A percentile compares a stretch with the other conserved stretches of the same genome.
Conservation (phyloP, 2,329 filamentous ascomycete genomes). For the Hypoxylon rubiginosum region DNA sequence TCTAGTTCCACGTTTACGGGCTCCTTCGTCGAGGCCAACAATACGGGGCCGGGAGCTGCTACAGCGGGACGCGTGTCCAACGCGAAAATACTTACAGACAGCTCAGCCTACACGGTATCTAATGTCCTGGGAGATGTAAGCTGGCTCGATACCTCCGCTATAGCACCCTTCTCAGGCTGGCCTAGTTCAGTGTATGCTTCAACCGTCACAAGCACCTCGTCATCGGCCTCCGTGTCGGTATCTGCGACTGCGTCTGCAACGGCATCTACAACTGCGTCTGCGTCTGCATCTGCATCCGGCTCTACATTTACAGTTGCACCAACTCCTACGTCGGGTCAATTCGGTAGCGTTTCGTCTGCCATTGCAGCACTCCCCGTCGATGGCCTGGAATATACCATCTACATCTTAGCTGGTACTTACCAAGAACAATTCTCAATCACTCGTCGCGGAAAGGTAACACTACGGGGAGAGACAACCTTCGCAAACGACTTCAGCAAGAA, state of each 20-base stretch:
- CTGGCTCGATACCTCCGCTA: neutral
- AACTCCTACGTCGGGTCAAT: neutral
- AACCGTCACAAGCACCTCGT: neutral
- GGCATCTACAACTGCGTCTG: no score
- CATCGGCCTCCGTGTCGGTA: neutral
- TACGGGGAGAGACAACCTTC: neutral
- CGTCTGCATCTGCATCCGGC: neutral
- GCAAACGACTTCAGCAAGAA: neutral
- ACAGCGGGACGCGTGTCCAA: neutral
- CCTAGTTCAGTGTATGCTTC: neutral
- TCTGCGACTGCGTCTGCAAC: neutral
- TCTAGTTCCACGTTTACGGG: neutral
- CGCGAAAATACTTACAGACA: neutral
- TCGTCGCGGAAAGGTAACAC: neutral
- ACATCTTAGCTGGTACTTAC: neutral
- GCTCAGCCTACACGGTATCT: neutral
- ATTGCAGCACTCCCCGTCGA: neutral
- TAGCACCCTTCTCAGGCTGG: neutral
- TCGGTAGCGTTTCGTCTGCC: neutral
- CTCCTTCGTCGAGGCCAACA: neutral
- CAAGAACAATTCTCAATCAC: neutral
- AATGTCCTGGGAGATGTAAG: neutral
- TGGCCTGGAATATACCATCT: neutral
- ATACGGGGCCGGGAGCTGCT: neutral
- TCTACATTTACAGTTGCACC: neutral